These are phyloP conservation scores for Diplodia corticola DNA, from an alignment of 2,329 filamentous ascomycete genomes.

Conservation along the genomic window DNA sequence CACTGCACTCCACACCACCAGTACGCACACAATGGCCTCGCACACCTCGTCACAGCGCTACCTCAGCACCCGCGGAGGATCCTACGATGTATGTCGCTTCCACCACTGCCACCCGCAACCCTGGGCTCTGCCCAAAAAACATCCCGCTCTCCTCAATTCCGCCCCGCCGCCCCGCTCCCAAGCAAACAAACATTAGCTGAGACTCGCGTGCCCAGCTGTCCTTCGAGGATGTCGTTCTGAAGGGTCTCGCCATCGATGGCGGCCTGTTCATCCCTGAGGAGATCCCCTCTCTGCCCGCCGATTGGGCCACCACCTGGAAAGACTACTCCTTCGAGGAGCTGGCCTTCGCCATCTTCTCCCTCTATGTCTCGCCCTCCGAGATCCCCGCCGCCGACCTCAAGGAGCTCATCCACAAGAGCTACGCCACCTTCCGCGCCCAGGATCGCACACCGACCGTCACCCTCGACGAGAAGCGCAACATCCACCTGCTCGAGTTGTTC, in stretches of 20 bases:
- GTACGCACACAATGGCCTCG: constrained; percentile 38
- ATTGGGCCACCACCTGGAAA: constrained; percentile 72
- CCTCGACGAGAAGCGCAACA: constrained; percentile 68
- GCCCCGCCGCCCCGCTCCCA: constrained; percentile 31
- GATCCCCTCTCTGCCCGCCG: constrained; percentile 64
- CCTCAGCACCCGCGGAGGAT: constrained; percentile 63
- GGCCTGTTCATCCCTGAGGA: constrained; percentile 87
- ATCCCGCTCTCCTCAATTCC: background rate
- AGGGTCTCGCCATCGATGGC: constrained; percentile 82
- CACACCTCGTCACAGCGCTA: constrained; percentile 61
- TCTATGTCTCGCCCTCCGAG: constrained; percentile 82
- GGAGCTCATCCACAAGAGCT: constrained; percentile 79
- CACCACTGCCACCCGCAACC: background rate
- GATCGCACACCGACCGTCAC: constrained; percentile 78
- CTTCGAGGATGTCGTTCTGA: constrained; percentile 88
- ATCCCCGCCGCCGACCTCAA: constrained; percentile 80
- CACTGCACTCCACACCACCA: background rate
- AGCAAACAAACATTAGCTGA: constrained; percentile 18
- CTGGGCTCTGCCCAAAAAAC: constrained; percentile 9
- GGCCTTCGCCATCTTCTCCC: constrained; percentile 79
- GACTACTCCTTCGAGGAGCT: constrained; percentile 78
- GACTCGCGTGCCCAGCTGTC: constrained; percentile 60
- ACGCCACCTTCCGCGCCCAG: constrained; percentile 80
- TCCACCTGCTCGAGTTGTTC: constrained; percentile 91
- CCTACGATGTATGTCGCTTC: constrained; percentile 54